These are phyloP conservation scores for Lactifluus volemus DNA, from an alignment of 768 basidiomycete genomes.

Conservation along the genomic window DNA sequence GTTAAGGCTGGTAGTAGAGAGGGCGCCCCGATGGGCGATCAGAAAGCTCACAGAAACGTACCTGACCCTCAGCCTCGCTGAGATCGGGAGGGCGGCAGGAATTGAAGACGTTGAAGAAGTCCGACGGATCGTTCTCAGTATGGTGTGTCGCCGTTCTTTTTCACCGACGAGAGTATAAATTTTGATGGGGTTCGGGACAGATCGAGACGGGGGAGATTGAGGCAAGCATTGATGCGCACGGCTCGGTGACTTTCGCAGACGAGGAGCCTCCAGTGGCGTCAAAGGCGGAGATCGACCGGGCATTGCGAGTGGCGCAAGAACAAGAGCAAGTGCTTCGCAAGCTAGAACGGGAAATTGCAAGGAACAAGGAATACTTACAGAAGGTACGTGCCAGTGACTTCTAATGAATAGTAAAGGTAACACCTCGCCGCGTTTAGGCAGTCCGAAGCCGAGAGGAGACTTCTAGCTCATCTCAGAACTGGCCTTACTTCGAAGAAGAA, in stretches of 20 bases:
- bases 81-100: conserved; percentile 53
- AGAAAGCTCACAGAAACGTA: conserved; percentile 79
- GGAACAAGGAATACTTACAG: conserved; percentile 61
- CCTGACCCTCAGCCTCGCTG: conserved; percentile 61
- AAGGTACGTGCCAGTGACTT: conserved; percentile 41
- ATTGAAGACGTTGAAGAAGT: conserved; percentile 48
- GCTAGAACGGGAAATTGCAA: conserved; percentile 48
- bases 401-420: not conserved
- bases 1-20: conserved; percentile 52
- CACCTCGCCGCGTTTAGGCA: not conserved
- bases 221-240: conserved; percentile 56
- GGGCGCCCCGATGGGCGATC: conserved; percentile 70
- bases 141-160: conserved; percentile 40
- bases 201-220: conserved; percentile 64
- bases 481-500: conserved; percentile 17
- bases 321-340: conserved; percentile 40
- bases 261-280: conserved; percentile 53
- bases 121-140: conserved; percentile 52
- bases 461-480: not conserved
- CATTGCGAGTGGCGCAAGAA: conserved; percentile 46
- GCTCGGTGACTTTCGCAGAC: conserved; percentile 63
- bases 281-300: conserved; percentile 50
- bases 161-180: not conserved
- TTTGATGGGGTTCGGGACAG: conserved; percentile 29
- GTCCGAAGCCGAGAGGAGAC: conserved; percentile 19